A percentile compares a stretch with the other conserved stretches of the same genome.
These are phyloP conservation scores for Fusarium subtropicale DNA, from an alignment of 2,329 filamentous ascomycete species.

Conservation along the genomic window DNA sequence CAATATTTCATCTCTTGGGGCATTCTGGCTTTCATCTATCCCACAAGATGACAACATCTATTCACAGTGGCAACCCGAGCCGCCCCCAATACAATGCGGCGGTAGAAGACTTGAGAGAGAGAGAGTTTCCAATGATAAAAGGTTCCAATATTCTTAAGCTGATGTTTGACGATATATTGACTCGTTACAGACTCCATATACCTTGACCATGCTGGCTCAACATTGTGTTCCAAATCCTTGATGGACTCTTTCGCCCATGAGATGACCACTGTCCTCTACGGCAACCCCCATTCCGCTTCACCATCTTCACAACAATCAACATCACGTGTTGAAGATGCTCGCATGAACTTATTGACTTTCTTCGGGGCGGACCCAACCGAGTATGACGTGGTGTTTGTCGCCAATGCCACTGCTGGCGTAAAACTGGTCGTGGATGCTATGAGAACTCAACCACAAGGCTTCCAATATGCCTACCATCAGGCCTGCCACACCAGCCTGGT, in stretches of 20 bases:
- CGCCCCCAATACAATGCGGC: slow-evolving; percentile 65
- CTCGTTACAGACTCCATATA: slow-evolving; percentile 74
- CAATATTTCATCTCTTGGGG: neutral
- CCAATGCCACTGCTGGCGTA: slow-evolving; percentile 91
- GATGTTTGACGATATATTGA: neutral
- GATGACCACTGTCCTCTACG: slow-evolving; percentile 82
- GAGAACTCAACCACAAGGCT: slow-evolving; percentile 74
- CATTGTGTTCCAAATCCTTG: slow-evolving; percentile 81
- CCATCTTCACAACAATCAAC: slow-evolving; percentile 82
- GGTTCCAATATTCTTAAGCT: slow-evolving; percentile 56
- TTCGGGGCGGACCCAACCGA: slow-evolving; percentile 84
- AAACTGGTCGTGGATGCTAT: slow-evolving; percentile 87
- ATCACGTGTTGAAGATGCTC: slow-evolving; percentile 78
- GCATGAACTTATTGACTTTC: slow-evolving; percentile 76
- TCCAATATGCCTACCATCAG: slow-evolving; percentile 84
- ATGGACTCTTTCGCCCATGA: slow-evolving; percentile 84
- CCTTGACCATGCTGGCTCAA: slow-evolving; percentile 96
- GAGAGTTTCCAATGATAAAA: slow-evolving; percentile 77
- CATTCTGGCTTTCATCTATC: neutral
- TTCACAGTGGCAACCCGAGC: slow-evolving; percentile 9
- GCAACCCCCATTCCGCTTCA: slow-evolving; percentile 92
- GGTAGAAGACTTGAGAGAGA: slow-evolving; percentile 68
- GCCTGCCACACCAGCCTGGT: slow-evolving; percentile 90
- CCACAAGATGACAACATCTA: slow-evolving; percentile 11
- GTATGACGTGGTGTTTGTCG: slow-evolving; percentile 91